phyloP scores from a whole-genome alignment of 495 filamentous ascomycete species.

The Annulohypoxylon bovei region DNA sequence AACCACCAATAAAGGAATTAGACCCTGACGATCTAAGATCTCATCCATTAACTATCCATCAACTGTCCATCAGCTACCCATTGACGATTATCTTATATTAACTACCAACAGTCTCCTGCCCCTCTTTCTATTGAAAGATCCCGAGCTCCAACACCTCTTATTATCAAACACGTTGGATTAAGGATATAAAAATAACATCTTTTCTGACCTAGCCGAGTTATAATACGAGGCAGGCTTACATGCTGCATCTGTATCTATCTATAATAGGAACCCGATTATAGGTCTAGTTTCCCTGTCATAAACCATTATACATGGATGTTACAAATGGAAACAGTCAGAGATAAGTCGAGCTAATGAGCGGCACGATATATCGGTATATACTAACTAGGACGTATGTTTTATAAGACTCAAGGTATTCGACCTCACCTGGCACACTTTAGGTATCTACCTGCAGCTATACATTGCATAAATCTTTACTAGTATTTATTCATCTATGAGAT shows the following conservation, averaged over 20 bases:
- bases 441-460: constrained; percentile 1
- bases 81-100: not conserved
- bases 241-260: constrained; percentile 11
- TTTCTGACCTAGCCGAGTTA: not conserved
- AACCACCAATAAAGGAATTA: constrained; percentile 23
- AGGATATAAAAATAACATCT: not conserved
- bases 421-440: not conserved
- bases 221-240: constrained; percentile 31
- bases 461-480: not conserved
- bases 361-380: not conserved
- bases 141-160: constrained; percentile 23
- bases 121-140: constrained; percentile 8
- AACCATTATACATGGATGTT: not conserved
- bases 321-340: constrained; percentile 19
- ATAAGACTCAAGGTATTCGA: not conserved
- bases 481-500: constrained; percentile 13
- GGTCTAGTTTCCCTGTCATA: not conserved
- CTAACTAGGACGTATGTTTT: not conserved
- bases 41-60: constrained; percentile 17
- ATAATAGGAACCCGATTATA: not conserved
- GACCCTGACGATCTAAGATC: constrained; percentile 41
- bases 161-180: constrained; percentile 34
- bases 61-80: not conserved
- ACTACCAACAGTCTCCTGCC: not conserved
- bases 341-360: constrained; percentile 1